Evolutionary conservation across 169 alveolate genomes (phyloP).

Genomic region (Plasmodium fragile): DNA sequence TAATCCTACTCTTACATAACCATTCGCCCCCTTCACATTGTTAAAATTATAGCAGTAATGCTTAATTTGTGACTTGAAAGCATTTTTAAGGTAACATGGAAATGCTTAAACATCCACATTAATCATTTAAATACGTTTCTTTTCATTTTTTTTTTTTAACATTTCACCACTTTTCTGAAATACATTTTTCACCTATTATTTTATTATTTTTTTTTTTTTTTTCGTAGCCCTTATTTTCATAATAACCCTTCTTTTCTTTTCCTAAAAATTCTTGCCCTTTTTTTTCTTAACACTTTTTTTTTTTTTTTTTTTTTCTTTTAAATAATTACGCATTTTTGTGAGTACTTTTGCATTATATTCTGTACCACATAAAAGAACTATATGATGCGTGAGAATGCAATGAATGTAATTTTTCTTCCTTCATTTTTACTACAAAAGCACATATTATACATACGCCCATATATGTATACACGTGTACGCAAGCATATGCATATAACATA

Average conservation of each 20-base stretch:
- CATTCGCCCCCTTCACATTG: not conserved
- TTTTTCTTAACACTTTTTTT: not conserved
- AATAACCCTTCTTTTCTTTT: not conserved
- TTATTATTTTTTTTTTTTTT: not conserved
- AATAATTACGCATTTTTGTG: not conserved
- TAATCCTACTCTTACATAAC: not conserved
- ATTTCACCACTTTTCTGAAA: not conserved
- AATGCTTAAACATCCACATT: slow-evolving; percentile 16
- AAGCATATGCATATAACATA: not conserved
- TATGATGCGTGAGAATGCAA: slow-evolving; percentile 15
- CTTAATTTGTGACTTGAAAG: slow-evolving; percentile 16
- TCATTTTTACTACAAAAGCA: not conserved
- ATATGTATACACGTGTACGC: not conserved
- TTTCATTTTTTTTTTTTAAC: slow-evolving; percentile 2
- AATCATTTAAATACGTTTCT: not conserved
- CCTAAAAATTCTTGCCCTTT: not conserved
- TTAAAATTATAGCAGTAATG: not conserved
- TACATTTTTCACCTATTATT: not conserved
- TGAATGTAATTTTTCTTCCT: not conserved
- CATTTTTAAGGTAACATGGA: slow-evolving; percentile 21
- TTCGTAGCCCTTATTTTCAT: not conserved
- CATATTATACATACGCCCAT: not conserved
- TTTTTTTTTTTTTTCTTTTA: not conserved
- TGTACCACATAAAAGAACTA: not conserved
- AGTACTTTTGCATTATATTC: slow-evolving; percentile 2